Base-by-base conservation (phyloP, 2,329 filamentous ascomycete genomes). In the Simplicillium aogashimaense region DNA sequence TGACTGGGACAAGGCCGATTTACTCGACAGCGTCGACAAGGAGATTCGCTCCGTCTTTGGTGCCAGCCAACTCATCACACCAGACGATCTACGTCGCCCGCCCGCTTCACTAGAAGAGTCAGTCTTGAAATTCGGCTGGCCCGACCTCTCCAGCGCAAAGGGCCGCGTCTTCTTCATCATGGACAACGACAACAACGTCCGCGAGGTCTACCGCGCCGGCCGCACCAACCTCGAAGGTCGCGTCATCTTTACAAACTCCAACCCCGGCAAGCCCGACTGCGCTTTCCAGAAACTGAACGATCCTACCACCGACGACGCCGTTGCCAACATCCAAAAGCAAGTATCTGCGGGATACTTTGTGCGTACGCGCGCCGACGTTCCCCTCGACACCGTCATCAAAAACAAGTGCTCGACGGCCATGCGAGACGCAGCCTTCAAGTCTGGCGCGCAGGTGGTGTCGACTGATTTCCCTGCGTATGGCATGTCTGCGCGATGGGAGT, bases 151-250 rank as follows among this genome's bases (percentile, higher is more conserved):
- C 3, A 57, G 59, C 3, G 60, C 63, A 1, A 53, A 66, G 10
- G 67, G 67, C 4, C 59, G 63, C 25, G 60, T 72, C 48, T 57
- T 71, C 43, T 72, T 72, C 56, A 61, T 65, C 46, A 70, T 72
- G 55, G 69, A 72, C 50, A 71, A 72, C 47, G 63, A 65, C 20
- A 51, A 58, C 14, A 53, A 46, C 29, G 53, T 63, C 3, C 60
- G 64, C 30, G 51, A 58, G 18, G 47, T 60, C n/a, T 72, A 71
- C 49, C 56, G 50, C 12, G 48, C 42, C 31, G 53, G 47, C 3
- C 47, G 49, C 11, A 51, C 54, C 11, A 60, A 50, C 45, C 50
- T 62, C 12, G 61, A 72, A 42, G 64, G 64, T 36, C 59, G 68
- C 16, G 63, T 64, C 3, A 53, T 72, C 12, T 73, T 71, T 50